Base-by-base conservation (phyloP, 2,329 filamentous ascomycete species). In the Calonectria naviculata region DNA sequence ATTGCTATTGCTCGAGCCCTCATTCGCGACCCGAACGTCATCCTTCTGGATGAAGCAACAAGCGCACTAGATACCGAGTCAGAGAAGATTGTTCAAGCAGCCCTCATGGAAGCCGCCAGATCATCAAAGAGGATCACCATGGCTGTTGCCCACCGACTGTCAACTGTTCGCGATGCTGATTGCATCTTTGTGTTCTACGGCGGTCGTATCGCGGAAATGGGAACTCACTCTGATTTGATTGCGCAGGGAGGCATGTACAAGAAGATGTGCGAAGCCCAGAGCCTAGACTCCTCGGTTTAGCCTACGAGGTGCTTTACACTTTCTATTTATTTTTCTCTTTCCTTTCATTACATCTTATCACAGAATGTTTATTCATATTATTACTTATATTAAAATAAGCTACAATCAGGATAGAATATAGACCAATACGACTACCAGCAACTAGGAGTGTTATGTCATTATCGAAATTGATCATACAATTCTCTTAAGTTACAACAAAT, bases 1-100 rank as follows among this genome's bases (percentile, higher is more conserved):
- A 78, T 91, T 19, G 85, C 87, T 10, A 90, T 91, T 62, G 89
- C 90, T 0, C 83, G 89, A 5, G 89, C 89, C 0, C 41, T 69
- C 10, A 47, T 65, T 15, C 60, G 67, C n/a, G 38, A 69, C 13
- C 67, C 67, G 8, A 47, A 46, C 6, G 47, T 69, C 19, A 54
- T 69, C 21, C 31, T 69, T 3, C 61, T 69, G 6, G 63, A 58
- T 10, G 52, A 58, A 24, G 52, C 52, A 4, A 58, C 52, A 6
- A 58, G 67, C 9, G 67, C 67, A 2, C 61, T 69, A 5, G 67
- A 69, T 29, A 69, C 67, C 3, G 47, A 65, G 49, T 64, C 60
- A 0, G 67, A 69, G 9, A 46, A 36, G 26, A 19, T 65, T 6
- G 67, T 69, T 1, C 67, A 69, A 21, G 26, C 38, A 2, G 67